Evolutionary conservation across 2,329 filamentous ascomycete species (phyloP), one percentile per base, ranked within the genome.

Genomic region (Tolypocladium capitatum): DNA sequence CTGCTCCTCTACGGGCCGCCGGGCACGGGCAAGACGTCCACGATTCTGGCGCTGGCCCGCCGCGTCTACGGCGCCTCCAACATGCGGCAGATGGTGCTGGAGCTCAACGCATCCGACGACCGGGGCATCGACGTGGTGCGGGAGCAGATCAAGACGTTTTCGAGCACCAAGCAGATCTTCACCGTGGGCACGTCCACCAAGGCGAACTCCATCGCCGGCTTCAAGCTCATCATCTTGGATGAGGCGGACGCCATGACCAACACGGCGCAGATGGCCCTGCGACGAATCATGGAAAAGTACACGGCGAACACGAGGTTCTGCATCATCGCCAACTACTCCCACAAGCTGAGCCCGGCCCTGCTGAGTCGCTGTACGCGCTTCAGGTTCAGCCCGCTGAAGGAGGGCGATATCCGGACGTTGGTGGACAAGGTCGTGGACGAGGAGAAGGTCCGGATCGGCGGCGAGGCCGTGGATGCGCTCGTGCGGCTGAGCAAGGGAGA

Each of bases 191-290:
- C 75, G 2, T 68, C 68, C 32, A 60, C 73, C 6, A 62, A 60
- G 45, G 51, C 63, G 21, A 59, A 68, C 31, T 68, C 75, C 13
- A 67, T 91, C 27, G 87, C 86, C 0, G 78, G 78, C 4, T 98
- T 85, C 73, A 98, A 98, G 71, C 80, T 98, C 56, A 97, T 98
- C 62, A 87, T 98, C 48, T 79, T 98, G 5, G 92, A 98, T 65
- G 92, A 98, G 71, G 92, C 92, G n/a, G 92, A 98, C 64, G 92
- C 92, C 47, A 98, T 98, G 92, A 98, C 92, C n/a, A 85, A 87
- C 47, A 94, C 91, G 0, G 92, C 92, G 6, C 92, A 98, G 68
- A 98, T 98, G 91, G 92, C 92, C 0, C 73, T 98, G 48, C 80
- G 92, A 52, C 76, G 92, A 43, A 97, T 98, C 61, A 98, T 98